A percentile compares a stretch with the other conserved stretches of the same genome.
Conservation (phyloP, 495 filamentous ascomycete genomes). For the Halenospora varia region DNA sequence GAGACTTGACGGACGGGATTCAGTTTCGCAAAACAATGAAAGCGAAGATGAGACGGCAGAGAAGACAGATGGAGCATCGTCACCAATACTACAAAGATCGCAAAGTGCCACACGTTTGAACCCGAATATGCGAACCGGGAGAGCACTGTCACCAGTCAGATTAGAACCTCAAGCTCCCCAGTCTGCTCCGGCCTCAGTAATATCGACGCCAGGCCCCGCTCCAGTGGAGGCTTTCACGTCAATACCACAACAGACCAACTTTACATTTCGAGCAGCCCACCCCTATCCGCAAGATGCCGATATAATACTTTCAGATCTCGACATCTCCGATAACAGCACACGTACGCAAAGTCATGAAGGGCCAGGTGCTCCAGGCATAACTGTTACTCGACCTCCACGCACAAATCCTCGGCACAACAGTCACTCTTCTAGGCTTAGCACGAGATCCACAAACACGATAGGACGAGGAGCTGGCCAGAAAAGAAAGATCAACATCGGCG, state of each 20-base stretch:
- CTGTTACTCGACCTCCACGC: conserved; percentile 42
- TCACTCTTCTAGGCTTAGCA: conserved; percentile 35
- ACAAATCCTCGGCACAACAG: conserved; percentile 45
- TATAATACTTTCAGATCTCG: conserved; percentile 49
- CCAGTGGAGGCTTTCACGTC: conserved; percentile 29
- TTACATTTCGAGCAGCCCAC: conserved; percentile 70
- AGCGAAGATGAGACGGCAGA: conserved; percentile 73
- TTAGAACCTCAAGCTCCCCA: conserved; percentile 40
- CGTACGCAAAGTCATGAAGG: conserved; percentile 22
- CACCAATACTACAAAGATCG: conserved; percentile 52
- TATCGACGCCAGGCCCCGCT: too few species aligned
- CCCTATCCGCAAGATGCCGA: conserved; percentile 69
- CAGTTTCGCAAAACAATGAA: conserved; percentile 43
- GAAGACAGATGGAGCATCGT: conserved; percentile 50
- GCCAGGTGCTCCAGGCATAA: conserved; percentile 32
- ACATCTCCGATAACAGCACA: conserved; percentile 42
- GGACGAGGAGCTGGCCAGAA: conserved; percentile 69
- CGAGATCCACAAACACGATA: conserved; percentile 40
- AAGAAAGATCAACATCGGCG: conserved; percentile 68
- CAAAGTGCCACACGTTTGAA: conserved; percentile 38
- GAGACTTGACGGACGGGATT: conserved; percentile 56
- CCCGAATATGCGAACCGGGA: not conserved
- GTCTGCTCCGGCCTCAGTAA: conserved; percentile 13
- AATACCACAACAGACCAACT: conserved; percentile 38
- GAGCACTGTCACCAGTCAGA: conserved; percentile 36